Base-by-base conservation (phyloP, 176 grass and related monocot species). In the Oryza glaberrima region DNA sequence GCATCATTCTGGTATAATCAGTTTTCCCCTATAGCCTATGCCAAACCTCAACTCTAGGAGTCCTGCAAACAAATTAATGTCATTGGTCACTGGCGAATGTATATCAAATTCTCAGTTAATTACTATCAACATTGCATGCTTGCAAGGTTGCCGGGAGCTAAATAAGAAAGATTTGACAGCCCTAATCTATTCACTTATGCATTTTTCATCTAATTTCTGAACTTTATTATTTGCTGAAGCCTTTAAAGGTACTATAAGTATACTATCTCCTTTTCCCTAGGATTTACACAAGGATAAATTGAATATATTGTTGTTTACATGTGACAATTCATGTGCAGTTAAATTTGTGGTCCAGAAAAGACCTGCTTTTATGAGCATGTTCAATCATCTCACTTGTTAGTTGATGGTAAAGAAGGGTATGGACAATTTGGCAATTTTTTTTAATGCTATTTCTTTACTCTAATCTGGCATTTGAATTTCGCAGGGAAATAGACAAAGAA, bases 401-500 rank as follows among this genome's bases (percentile, higher is more conserved):
- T 92, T 89, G 85, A 88, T 82, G 56, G 47, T 69, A 82, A 68
- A 69, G 47, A 87, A 86, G 81, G 92, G 77, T 88, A 83, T 76
- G 84, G 61, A 77, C 47, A 74, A 81, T 80, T 81, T 41, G 65
- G 54, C 69, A 68, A 88, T 48, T 52, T 12, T 12, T 81, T 81
- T 67, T 1, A 72, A 69, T 71, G 65, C 60, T 84, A 71, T 66
- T 82, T 77, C 70, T 70, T 26, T 70, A 54, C 79, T 88, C 70
- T 80, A 69, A 90, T 63, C 9, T 74, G 72, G 63, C 79, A 67
- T 56, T 88, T 76, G 77, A 43, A 52, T 65, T 91, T 92, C 56
- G 67, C 85, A 98, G 96, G 85, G 89, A 95, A 89, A 98, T 95
- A 77, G 93, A 98, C 54, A 92, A 88, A 90, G 93, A 95, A 28